Evolutionary conservation across 2,329 filamentous ascomycete species (phyloP).

Genomic region (Coniochaeta sp.): DNA sequence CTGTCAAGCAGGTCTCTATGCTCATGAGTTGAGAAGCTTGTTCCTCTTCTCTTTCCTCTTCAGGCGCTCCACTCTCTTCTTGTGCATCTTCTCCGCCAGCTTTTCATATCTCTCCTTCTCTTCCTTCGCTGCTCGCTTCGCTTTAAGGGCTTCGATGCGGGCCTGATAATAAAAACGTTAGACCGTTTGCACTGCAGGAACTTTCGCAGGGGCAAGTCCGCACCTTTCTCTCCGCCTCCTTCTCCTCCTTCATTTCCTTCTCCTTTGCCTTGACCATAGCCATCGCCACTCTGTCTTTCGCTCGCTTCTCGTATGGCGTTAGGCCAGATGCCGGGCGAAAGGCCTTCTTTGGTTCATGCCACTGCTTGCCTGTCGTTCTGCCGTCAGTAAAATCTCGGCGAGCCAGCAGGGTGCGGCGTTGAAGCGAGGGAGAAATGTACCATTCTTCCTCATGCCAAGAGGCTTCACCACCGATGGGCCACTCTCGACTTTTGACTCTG

Average conservation of each 20-base stretch:
- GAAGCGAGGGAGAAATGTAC: conserved; percentile 36
- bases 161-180: conserved; percentile 40
- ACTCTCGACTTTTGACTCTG: conserved; percentile 26
- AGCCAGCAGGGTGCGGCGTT: neutral
- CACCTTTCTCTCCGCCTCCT: conserved; percentile 81
- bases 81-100: conserved; percentile 97
- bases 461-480: conserved; percentile 27
- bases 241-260: conserved; percentile 93
- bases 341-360: conserved; percentile 75
- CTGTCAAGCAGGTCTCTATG: neutral
- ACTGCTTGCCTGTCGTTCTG: conserved; percentile 71
- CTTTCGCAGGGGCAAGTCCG: conserved; percentile 12
- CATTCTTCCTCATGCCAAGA: conserved; percentile 75
- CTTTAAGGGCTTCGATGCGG: conserved; percentile 71
- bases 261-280: conserved; percentile 85
- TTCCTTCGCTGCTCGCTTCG: conserved; percentile 80
- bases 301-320: conserved; percentile 70
- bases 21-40: conserved; percentile 65
- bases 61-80: conserved; percentile 84
- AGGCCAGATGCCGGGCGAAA: conserved; percentile 78
- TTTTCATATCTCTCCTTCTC: conserved; percentile 90
- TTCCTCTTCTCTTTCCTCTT: conserved; percentile 97
- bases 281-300: conserved; percentile 60
- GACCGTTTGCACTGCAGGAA: neutral
- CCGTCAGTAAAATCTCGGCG: neutral